Conservation (phyloP, 1,139 yeast genomes). For the Kodamaea fungicola region DNA sequence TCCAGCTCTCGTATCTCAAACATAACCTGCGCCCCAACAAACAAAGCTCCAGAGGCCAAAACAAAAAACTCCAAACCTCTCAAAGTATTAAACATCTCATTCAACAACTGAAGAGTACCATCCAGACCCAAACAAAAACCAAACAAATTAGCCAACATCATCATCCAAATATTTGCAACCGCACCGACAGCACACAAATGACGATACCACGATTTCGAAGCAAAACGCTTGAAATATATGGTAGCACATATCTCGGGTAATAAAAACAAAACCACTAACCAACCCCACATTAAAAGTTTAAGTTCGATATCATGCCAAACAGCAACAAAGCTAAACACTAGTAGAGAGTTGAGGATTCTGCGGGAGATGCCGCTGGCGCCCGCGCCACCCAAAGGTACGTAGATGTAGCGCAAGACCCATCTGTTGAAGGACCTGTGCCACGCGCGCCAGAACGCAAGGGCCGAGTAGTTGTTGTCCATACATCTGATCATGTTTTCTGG, state of each 20-base stretch:
- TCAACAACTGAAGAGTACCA: conserved; percentile 65
- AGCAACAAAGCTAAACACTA: conserved; percentile 96
- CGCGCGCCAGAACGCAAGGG: conserved; percentile 94
- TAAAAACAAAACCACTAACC: conserved; percentile 84
- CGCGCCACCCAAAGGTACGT: conserved; percentile 86
- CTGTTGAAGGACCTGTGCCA: conserved; percentile 96
- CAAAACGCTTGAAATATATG: conserved; percentile 36
- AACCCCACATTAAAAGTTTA: conserved; percentile 87
- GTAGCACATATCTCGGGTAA: conserved; percentile 84
- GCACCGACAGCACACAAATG: conserved; percentile 85
- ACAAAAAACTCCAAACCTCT: conserved; percentile 68
- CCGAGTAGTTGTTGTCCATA: conserved; percentile 90
- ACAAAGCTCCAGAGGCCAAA: conserved; percentile 62
- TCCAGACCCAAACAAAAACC: conserved; percentile 93
- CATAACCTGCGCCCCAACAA: conserved; percentile 89
- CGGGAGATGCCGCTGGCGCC: conserved; percentile 36
- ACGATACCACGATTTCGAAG: conserved; percentile 66
- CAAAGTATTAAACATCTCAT: conserved; percentile 67
- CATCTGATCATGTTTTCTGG: conserved; percentile 98
- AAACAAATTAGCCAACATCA: conserved; percentile 94
- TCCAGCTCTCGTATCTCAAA: conserved; percentile 88
- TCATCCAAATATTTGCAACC: conserved; percentile 88
- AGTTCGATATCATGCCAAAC: conserved; percentile 97
- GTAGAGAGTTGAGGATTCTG: conserved; percentile 68
- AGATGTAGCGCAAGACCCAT: conserved; percentile 82